These are phyloP conservation scores for Aquanectria penicillioides DNA, from an alignment of 2,329 filamentous ascomycete species.

Conservation along the genomic window DNA sequence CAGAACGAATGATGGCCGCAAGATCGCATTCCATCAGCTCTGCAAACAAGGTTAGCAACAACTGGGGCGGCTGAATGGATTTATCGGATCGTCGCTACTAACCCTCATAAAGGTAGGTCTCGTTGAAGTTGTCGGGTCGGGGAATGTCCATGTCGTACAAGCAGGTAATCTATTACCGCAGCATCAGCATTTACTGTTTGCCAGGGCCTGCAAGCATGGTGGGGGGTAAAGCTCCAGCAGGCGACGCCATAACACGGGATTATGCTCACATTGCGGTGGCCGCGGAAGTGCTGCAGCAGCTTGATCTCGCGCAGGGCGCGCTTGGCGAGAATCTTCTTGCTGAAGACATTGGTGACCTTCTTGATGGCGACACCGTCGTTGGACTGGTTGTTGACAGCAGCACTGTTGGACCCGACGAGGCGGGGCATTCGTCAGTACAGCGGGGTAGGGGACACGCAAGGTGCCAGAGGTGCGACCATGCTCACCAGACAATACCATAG, in stretches of 20 bases:
- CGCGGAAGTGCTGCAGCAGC: constrained; percentile 95
- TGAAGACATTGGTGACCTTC: constrained; percentile 99
- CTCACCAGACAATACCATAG: constrained; percentile 97
- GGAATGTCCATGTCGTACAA: constrained; percentile 99
- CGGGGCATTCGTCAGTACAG: constrained; percentile 43
- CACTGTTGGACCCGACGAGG: constrained; percentile 62
- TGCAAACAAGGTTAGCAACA: constrained; percentile 51
- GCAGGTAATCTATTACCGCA: constrained; percentile 82
- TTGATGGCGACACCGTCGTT: constrained; percentile 97
- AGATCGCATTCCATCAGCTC: constrained; percentile 99
- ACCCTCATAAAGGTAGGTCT: constrained; percentile 99
- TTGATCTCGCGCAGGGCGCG: constrained; percentile 98
- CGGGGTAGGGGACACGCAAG: constrained; percentile 39
- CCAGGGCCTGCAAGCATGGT: constrained; percentile 6
- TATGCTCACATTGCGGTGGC: constrained; percentile 79
- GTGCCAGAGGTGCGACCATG: constrained; percentile 20
- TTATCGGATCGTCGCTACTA: constrained; percentile 43
- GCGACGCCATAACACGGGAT: constrained; percentile 12
- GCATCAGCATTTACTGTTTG: constrained; percentile 29
- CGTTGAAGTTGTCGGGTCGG: constrained; percentile 96
- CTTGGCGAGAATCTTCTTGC: constrained; percentile 99
- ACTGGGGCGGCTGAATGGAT: background rate
- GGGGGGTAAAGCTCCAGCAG: background rate
- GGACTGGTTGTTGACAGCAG: constrained; percentile 89
- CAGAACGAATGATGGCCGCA: constrained; percentile 96